A percentile compares a stretch with the other conserved stretches of the same genome.
These are phyloP conservation scores for Lasiosphaeriaceae sp. DNA, from an alignment of 495 filamentous ascomycete species.

Conservation along the genomic window DNA sequence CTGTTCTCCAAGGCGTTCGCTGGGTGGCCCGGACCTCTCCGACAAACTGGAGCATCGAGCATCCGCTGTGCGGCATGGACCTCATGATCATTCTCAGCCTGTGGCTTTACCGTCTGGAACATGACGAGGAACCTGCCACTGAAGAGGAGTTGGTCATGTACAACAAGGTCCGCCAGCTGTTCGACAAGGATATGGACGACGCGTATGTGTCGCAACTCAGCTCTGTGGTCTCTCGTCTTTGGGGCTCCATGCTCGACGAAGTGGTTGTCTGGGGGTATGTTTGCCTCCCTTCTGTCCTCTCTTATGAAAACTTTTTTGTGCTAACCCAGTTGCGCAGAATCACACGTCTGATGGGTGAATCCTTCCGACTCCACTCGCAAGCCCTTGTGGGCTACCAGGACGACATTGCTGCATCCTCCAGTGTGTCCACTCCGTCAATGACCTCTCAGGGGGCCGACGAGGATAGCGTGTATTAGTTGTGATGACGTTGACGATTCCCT, in stretches of 20 bases:
- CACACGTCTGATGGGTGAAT: slow-evolving; percentile 95
- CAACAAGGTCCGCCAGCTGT: slow-evolving; percentile 87
- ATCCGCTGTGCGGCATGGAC: slow-evolving; percentile 93
- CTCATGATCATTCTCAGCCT: slow-evolving; percentile 98
- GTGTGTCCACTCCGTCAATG: slow-evolving; percentile 58
- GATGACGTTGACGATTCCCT: slow-evolving; percentile 43
- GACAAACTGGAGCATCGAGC: slow-evolving; percentile 98
- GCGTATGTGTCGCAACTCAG: slow-evolving; percentile 70
- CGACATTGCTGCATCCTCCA: slow-evolving; percentile 55
- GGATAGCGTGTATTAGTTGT: slow-evolving; percentile 56
- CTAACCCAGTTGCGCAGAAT: slow-evolving; percentile 65
- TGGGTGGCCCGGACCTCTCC: slow-evolving; percentile 97
- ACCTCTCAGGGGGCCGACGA: slow-evolving; percentile 58
- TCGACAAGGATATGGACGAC: slow-evolving; percentile 83
- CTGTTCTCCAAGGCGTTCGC: slow-evolving; percentile 88
- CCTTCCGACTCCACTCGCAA: slow-evolving; percentile 95
- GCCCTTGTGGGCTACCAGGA: slow-evolving; percentile 92
- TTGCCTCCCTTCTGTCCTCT: slow-evolving; percentile 6
- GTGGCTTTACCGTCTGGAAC: slow-evolving; percentile 98
- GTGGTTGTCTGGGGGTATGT: slow-evolving; percentile 95
- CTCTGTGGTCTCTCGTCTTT: slow-evolving; percentile 87
- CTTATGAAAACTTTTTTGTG: slow-evolving; percentile 10
- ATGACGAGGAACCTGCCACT: slow-evolving; percentile 90
- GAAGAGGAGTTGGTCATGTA: slow-evolving; percentile 93
- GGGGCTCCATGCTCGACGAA: slow-evolving; percentile 98